phyloP scores from a whole-genome alignment of 495 filamentous ascomycete species.

The Recurvomyces mirabilis region DNA sequence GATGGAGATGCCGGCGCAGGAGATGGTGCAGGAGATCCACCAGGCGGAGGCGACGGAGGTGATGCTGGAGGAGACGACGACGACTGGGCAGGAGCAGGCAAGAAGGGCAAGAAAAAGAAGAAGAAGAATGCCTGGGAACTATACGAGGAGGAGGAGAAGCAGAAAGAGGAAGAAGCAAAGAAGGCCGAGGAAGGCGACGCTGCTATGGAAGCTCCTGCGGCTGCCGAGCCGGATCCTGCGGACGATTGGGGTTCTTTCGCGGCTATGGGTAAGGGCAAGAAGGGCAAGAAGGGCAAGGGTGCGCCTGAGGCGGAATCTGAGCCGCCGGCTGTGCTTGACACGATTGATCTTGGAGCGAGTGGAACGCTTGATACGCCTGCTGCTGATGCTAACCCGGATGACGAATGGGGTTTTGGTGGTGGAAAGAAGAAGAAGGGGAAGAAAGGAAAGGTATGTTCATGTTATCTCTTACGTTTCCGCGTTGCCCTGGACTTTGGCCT shows the following conservation, averaged over 20 bases:
- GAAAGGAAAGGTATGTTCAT: slow-evolving; percentile 24
- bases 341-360: slow-evolving; percentile 12
- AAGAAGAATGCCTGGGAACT: slow-evolving; percentile 19
- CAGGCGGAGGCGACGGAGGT: slow-evolving; percentile 24
- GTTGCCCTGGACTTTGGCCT: neutral
- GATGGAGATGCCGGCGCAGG: slow-evolving; percentile 24
- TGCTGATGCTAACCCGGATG: slow-evolving; percentile 17
- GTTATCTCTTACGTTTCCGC: neutral
- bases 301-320: slow-evolving; percentile 3
- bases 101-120: slow-evolving; percentile 22
- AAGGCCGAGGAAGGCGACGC: slow-evolving; percentile 22
- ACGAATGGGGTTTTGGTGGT: slow-evolving; percentile 31
- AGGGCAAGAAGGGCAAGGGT: slow-evolving; percentile 18
- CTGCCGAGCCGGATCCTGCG: slow-evolving; percentile 17
- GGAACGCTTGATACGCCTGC: neutral
- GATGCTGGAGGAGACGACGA: slow-evolving; percentile 31
- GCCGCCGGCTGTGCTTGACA: slow-evolving; percentile 7
- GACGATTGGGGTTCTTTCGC: slow-evolving; percentile 34
- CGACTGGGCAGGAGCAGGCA: slow-evolving; percentile 28
- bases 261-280: slow-evolving; percentile 19
- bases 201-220: slow-evolving; percentile 2
- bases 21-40: slow-evolving; percentile 23
- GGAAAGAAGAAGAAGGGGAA: slow-evolving; percentile 28
- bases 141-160: slow-evolving; percentile 20
- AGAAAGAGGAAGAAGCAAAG: slow-evolving; percentile 30